Evolutionary conservation across 2,329 filamentous ascomycete species (phyloP).

Genomic region (Elsinoe fawcettii): DNA sequence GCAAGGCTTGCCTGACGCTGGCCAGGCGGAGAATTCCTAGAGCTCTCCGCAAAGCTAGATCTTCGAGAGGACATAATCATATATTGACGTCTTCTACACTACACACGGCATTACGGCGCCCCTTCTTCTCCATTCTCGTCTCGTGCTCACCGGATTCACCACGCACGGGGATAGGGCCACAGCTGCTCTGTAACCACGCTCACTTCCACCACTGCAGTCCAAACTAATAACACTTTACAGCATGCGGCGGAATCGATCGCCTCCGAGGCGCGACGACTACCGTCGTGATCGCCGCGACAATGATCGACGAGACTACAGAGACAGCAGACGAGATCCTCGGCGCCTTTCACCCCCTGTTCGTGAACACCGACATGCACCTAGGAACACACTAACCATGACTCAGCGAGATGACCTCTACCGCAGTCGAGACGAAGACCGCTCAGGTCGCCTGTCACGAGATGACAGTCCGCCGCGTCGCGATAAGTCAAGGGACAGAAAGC

Average conservation of each 20-base stretch:
- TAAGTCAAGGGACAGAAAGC: conserved; percentile 55
- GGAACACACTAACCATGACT: conserved; percentile 35
- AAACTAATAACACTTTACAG: not conserved
- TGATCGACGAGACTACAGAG: conserved; percentile 49
- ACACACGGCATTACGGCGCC: not conserved
- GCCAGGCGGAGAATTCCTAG: not conserved
- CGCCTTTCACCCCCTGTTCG: conserved; percentile 12
- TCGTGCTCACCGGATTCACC: no score
- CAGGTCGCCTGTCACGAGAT: conserved; percentile 28
- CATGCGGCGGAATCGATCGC: conserved; percentile 5
- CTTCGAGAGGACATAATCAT: not conserved
- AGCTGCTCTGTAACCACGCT: not conserved
- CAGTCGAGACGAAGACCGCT: conserved; percentile 55
- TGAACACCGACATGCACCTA: conserved; percentile 21
- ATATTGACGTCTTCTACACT: not conserved
- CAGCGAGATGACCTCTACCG: conserved; percentile 56
- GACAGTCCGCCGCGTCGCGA: conserved; percentile 48
- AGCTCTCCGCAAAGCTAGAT: not conserved
- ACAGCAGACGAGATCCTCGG: conserved; percentile 32
- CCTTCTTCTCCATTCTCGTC: not conserved
- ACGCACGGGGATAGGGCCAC: no score
- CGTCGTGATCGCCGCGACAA: conserved; percentile 21
- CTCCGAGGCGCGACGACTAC: conserved; percentile 17
- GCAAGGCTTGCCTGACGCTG: not conserved
- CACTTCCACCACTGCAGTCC: not conserved